phyloP scores from a whole-genome alignment of 2,329 filamentous ascomycete genomes.

The Paecilomyces niveus region DNA sequence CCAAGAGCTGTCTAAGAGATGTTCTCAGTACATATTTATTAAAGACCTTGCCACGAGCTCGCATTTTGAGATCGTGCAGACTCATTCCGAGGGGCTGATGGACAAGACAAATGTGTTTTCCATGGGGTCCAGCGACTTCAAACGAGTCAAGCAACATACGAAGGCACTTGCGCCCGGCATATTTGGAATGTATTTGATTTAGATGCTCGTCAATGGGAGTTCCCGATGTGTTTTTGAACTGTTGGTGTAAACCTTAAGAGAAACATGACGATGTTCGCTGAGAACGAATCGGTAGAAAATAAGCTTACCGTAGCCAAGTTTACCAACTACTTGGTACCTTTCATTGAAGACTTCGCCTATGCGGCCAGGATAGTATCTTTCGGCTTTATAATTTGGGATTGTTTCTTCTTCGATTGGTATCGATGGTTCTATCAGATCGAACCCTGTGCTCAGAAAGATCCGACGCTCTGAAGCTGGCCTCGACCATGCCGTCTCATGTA shows the following conservation, averaged over 20 bases:
- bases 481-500: no score
- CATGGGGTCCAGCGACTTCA: conserved; percentile 9
- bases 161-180: conserved; percentile 10
- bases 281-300: neutral
- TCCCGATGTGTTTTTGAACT: conserved; percentile 7
- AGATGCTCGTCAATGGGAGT: conserved; percentile 12
- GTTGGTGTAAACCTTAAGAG: conserved; percentile 12
- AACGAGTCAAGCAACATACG: conserved; percentile 14
- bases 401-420: conserved; percentile 12
- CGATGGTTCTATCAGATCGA: no score
- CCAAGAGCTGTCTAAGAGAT: neutral
- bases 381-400: conserved; percentile 8
- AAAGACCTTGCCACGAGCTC: no score
- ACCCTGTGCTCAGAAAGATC: no score
- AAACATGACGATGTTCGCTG: conserved; percentile 6
- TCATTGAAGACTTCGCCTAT: conserved; percentile 12
- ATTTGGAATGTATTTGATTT: conserved; percentile 7
- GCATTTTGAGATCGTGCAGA: conserved; percentile 1
- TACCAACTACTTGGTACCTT: conserved; percentile 17
- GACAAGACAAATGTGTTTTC: conserved; percentile 15
- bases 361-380: conserved; percentile 13
- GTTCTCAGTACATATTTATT: neutral
- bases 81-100: conserved; percentile 19
- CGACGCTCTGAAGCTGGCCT: no score
- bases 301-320: conserved; percentile 18